phyloP scores from a whole-genome alignment of 495 filamentous ascomycete genomes.

The Aspergillus indologenus region DNA sequence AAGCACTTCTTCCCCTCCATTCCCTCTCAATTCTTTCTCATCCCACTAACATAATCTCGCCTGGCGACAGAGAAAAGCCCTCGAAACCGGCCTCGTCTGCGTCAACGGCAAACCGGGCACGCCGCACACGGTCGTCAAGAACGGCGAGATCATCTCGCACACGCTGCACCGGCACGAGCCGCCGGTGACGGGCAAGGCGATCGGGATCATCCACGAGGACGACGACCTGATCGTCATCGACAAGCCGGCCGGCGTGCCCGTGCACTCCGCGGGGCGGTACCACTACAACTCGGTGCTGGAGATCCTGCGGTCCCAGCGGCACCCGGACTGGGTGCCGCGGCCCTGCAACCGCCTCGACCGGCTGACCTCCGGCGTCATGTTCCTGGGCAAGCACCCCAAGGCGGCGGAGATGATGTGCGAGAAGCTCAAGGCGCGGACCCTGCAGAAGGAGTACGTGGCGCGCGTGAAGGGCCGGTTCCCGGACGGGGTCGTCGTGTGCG shows the following conservation, averaged over 20 bases:
- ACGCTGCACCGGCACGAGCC: conserved; percentile 96
- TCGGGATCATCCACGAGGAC: conserved; percentile 84
- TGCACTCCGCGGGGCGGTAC: conserved; percentile 92
- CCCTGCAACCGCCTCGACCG: conserved; percentile 94
- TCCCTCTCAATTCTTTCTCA: too few species aligned
- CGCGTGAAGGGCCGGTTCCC: conserved; percentile 90
- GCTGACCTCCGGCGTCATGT: conserved; percentile 95
- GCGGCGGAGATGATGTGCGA: conserved; percentile 72
- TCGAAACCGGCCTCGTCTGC: conserved; percentile 68
- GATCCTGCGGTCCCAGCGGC: conserved; percentile 80
- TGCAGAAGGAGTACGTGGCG: conserved; percentile 93
- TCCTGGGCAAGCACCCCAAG: conserved; percentile 79
- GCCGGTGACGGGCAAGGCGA: conserved; percentile 74
- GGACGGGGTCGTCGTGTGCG: conserved; percentile 73
- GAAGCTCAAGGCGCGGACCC: conserved; percentile 69
- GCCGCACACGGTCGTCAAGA: conserved; percentile 61
- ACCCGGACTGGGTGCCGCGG: conserved; percentile 65
- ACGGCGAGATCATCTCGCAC: conserved; percentile 85
- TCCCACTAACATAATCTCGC: conserved; percentile 8
- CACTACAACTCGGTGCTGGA: conserved; percentile 92
- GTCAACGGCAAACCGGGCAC: conserved; percentile 66
- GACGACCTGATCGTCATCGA: conserved; percentile 91
- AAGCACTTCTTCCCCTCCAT: neutral
- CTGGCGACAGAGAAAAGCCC: conserved; percentile 63
- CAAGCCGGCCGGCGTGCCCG: conserved; percentile 91